Conservation (phyloP, 805 yeast species). For the Kodamaea leandrae region DNA sequence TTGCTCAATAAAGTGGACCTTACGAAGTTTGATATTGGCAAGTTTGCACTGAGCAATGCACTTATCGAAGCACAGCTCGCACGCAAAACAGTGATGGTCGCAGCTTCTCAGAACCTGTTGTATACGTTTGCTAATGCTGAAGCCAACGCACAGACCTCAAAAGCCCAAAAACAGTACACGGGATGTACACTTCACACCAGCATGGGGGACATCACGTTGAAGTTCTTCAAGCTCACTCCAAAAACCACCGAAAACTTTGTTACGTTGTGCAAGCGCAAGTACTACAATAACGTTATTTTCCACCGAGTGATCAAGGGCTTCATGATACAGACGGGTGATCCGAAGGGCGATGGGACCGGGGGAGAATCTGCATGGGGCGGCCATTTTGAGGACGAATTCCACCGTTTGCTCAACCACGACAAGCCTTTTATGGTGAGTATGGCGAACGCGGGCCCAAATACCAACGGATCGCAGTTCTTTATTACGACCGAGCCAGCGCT, state of each 20-base stretch:
- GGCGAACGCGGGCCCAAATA: constrained; percentile 28
- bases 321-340: constrained; percentile 29
- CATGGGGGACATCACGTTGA: constrained; percentile 41
- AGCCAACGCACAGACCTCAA: background rate
- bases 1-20: constrained; percentile 14
- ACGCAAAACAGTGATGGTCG: constrained; percentile 7
- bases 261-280: constrained; percentile 31
- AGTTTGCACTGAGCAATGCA: constrained; percentile 19
- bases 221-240: constrained; percentile 36
- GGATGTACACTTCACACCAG: constrained; percentile 32
- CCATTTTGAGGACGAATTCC: constrained; percentile 27
- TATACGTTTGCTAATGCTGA: constrained; percentile 2
- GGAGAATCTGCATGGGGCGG: constrained; percentile 29
- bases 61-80: constrained; percentile 16
- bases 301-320: constrained; percentile 25
- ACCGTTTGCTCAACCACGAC: constrained; percentile 24
- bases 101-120: background rate
- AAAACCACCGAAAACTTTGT: constrained; percentile 42
- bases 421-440: constrained; percentile 32
- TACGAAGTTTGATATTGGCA: constrained; percentile 11
- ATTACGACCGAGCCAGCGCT: constrained; percentile 21
- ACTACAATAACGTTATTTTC: constrained; percentile 36
- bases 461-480: constrained; percentile 29
- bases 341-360: constrained; percentile 25
- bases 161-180: background rate